These are phyloP conservation scores for Eucalyptus curtisii DNA, from an alignment of 345 rosid species.

Conservation along the genomic window DNA sequence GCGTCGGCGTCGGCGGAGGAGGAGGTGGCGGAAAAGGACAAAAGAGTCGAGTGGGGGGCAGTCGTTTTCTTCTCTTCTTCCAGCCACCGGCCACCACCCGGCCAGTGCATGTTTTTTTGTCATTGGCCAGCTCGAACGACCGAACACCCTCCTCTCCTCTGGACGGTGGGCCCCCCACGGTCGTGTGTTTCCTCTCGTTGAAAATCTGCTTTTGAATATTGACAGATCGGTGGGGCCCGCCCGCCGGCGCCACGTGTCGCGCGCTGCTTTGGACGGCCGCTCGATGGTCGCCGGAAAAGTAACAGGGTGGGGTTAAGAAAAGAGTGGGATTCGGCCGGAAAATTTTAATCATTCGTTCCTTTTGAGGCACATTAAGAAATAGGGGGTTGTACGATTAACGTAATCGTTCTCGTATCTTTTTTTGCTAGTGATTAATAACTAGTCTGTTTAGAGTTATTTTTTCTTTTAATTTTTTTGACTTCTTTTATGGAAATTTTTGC, in stretches of 20 bases:
- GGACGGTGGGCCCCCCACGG: background rate
- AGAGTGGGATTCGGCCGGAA: background rate
- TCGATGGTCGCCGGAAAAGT: background rate
- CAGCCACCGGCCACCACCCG: background rate
- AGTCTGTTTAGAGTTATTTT: accelerated
- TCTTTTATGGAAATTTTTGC: background rate
- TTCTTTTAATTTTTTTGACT: background rate
- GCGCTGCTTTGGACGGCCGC: background rate
- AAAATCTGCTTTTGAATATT: background rate
- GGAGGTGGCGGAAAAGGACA: background rate
- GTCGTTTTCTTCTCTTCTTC: background rate
- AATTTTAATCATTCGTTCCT: background rate
- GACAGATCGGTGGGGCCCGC: background rate
- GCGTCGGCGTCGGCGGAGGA: background rate
- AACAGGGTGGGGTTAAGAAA: background rate
- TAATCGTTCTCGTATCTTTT: too few relatives aligned
- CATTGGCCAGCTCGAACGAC: background rate
- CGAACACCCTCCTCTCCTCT: background rate
- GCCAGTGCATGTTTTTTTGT: background rate
- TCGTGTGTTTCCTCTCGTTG: background rate
- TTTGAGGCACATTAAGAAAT: accelerated
- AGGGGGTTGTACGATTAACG: accelerated
- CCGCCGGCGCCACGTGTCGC: background rate
- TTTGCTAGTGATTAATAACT: background rate
- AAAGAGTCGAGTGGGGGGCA: background rate